These are phyloP conservation scores for Neurospora sp. DNA, from an alignment of 2,329 filamentous ascomycete genomes.

Conservation along the genomic window DNA sequence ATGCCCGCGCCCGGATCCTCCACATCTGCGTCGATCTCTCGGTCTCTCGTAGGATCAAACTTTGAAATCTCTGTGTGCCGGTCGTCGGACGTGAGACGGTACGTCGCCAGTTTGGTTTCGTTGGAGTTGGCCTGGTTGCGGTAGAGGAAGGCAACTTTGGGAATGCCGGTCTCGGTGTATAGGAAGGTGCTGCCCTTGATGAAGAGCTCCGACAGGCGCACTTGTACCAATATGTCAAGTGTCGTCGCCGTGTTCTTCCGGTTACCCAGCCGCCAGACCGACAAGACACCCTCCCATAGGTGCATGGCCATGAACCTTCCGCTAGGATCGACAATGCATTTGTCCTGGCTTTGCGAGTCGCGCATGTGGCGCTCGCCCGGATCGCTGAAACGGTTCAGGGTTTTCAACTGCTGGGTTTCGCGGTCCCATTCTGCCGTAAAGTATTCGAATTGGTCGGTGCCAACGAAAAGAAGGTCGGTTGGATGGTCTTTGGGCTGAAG, in stretches of 20 bases:
- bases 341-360: constrained; percentile 73
- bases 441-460: constrained; percentile 82
- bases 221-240: constrained; percentile 42
- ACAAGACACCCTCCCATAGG: constrained; percentile 51
- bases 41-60: constrained; percentile 46
- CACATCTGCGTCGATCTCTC: constrained; percentile 44
- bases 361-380: constrained; percentile 52
- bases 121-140: constrained; percentile 41
- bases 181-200: constrained; percentile 49
- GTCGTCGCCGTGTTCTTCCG: constrained; percentile 35
- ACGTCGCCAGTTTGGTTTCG: constrained; percentile 48
- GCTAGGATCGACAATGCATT: constrained; percentile 75
- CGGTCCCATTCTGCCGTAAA: constrained; percentile 82
- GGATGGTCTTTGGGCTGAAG: constrained; percentile 64
- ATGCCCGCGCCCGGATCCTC: constrained; percentile 47
- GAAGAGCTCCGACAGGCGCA: constrained; percentile 49
- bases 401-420: constrained; percentile 39
- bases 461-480: constrained; percentile 83
- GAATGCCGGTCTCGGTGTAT: constrained; percentile 48
- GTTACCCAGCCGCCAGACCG: constrained; percentile 40
- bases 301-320: constrained; percentile 50
- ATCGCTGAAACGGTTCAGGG: constrained; percentile 42
- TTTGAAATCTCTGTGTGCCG: constrained; percentile 41
- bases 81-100: constrained; percentile 49
- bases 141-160: constrained; percentile 49